Evolutionary conservation across 78 protist species (phyloP).

Genomic region (Diacronema lutheri): DNA sequence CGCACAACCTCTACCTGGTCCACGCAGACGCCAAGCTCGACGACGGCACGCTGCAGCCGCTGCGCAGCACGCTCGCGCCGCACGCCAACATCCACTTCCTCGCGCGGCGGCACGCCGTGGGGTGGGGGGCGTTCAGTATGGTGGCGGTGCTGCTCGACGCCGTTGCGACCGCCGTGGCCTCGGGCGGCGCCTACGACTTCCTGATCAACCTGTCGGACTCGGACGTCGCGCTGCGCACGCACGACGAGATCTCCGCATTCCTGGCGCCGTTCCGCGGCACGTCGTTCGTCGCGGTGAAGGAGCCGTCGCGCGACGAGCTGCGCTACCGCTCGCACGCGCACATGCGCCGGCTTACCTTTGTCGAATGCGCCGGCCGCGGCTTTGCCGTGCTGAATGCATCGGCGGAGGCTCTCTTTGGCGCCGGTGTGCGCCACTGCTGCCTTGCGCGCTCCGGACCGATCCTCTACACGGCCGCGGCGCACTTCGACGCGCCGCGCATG

Average conservation of each 20-base stretch:
- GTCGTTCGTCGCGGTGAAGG: not conserved
- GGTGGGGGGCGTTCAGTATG: not conserved
- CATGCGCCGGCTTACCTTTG: not conserved
- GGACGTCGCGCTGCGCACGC: conserved; percentile 10
- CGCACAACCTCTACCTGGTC: not conserved
- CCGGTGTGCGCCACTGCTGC: not conserved
- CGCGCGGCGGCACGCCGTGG: not conserved
- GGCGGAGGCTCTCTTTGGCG: not conserved
- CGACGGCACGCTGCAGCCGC: no score
- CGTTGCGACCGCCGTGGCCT: not conserved
- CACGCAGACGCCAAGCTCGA: not conserved
- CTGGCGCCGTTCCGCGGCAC: not conserved
- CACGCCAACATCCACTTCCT: not conserved
- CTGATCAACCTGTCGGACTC: conserved; percentile 13
- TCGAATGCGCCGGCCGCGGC: conserved; percentile 9
- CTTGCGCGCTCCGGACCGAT: conserved; percentile 16
- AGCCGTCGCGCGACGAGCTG: not conserved
- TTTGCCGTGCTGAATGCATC: not conserved
- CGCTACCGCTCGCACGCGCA: not conserved
- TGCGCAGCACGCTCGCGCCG: no score
- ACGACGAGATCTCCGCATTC: not conserved
- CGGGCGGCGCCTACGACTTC: not conserved
- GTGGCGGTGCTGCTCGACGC: not conserved
- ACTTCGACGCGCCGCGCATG: not conserved
- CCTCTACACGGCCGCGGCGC: not conserved